phyloP scores from a whole-genome alignment of 768 basidiomycete species.

The Tricholoma saponaceum region DNA sequence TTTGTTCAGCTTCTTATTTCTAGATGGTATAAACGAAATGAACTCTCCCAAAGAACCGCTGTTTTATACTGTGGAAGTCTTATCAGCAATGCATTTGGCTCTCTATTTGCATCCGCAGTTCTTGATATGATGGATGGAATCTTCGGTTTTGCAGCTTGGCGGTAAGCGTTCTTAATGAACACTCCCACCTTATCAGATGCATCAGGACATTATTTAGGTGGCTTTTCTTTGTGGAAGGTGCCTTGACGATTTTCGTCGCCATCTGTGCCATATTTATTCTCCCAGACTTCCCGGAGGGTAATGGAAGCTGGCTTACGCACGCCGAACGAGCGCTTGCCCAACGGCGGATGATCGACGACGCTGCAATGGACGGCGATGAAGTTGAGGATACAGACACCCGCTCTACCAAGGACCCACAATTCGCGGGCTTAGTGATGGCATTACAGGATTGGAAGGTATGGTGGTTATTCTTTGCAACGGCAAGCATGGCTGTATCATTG shows the following conservation, averaged over 20 bases:
- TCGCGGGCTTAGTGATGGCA: constrained; percentile 56
- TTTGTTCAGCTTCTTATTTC: constrained; percentile 50
- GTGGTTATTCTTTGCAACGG: constrained; percentile 67
- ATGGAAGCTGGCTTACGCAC: constrained; percentile 50
- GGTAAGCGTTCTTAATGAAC: constrained; percentile 33
- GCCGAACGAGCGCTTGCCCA: constrained; percentile 59
- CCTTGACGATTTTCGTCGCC: constrained; percentile 53
- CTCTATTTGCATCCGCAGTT: constrained; percentile 78
- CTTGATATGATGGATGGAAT: constrained; percentile 72
- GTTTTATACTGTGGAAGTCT: constrained; percentile 72
- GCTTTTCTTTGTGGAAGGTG: constrained; percentile 76
- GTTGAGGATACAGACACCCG: constrained; percentile 21
- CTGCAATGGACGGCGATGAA: constrained; percentile 45
- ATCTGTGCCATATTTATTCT: constrained; percentile 61
- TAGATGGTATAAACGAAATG: constrained; percentile 76
- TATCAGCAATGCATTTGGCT: constrained; percentile 83
- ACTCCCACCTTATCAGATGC: neutral
- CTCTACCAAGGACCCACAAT: constrained; percentile 19
- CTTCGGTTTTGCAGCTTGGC: constrained; percentile 76
- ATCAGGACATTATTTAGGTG: constrained; percentile 39
- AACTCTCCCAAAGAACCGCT: constrained; percentile 72
- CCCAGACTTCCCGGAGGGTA: constrained; percentile 71
- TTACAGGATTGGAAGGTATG: constrained; percentile 81
- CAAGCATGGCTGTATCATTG: constrained; percentile 56
- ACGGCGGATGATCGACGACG: constrained; percentile 64